phyloP scores from a whole-genome alignment of 495 filamentous ascomycete genomes.

The Aspergillus sclerotiicarbonarius region DNA sequence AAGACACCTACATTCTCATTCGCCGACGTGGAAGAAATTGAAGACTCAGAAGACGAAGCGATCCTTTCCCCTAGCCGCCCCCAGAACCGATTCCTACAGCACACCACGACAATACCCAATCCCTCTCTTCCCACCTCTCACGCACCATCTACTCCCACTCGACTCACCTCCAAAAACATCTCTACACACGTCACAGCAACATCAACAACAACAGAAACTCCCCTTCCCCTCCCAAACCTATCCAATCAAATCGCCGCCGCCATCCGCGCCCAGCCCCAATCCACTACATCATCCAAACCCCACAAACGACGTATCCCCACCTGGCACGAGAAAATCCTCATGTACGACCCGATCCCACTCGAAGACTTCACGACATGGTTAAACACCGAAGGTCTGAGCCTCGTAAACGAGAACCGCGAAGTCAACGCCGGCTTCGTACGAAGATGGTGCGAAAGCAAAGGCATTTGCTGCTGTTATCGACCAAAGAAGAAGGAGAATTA shows the following conservation, averaged over 20 bases:
- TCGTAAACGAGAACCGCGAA: conserved; percentile 63
- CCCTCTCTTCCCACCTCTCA: conserved; percentile 8
- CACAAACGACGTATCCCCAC: no score
- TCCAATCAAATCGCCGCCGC: conserved; percentile 65
- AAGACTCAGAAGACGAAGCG: conserved; percentile 59
- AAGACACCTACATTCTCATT: conserved; percentile 20
- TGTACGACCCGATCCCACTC: conserved; percentile 88
- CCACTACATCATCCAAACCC: no score
- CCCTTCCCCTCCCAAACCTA: conserved; percentile 34
- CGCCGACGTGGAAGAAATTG: conserved; percentile 56
- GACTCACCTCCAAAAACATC: conserved; percentile 2
- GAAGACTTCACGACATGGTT: conserved; percentile 86
- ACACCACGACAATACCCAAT: not conserved
- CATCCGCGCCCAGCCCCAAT: conserved; percentile 50
- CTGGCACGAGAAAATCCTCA: conserved; percentile 89
- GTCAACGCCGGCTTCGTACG: conserved; percentile 60
- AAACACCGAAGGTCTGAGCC: conserved; percentile 65
- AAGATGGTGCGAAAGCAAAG: conserved; percentile 82
- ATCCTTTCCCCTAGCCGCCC: conserved; percentile 35
- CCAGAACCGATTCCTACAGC: conserved; percentile 21
- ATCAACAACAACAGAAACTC: conserved; percentile 2
- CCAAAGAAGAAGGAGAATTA: conserved; percentile 19
- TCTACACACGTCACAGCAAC: conserved; percentile 5
- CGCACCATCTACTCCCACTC: conserved; percentile 8
- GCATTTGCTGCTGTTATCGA: conserved; percentile 64